Evolutionary conservation across 805 yeast species (phyloP).

Genomic region (Hanseniaspora osmophila): DNA sequence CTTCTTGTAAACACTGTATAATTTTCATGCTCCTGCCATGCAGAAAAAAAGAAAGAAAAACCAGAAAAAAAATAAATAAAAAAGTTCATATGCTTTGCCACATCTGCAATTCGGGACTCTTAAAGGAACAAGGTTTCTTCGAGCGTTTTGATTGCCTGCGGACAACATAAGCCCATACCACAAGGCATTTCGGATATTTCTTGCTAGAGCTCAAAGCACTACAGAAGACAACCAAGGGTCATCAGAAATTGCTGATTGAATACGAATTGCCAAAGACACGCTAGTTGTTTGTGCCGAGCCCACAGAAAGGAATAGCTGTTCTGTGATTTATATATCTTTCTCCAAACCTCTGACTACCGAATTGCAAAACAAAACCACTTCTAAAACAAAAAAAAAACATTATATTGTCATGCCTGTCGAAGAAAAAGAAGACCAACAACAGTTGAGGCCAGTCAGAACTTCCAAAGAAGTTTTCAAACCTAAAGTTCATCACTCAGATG

Average conservation of each 20-base stretch:
- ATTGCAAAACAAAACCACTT: background rate
- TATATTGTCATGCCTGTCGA: background rate
- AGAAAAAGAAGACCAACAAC: background rate
- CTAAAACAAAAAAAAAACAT: background rate
- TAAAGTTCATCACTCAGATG: background rate
- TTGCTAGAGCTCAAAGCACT: too few species aligned
- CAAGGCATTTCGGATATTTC: too few species aligned
- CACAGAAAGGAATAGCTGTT: too few species aligned
- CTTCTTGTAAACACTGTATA: too few species aligned
- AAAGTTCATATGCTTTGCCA: background rate
- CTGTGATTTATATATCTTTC: too few species aligned
- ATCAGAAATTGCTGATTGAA: too few species aligned
- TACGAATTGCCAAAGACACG: too few species aligned
- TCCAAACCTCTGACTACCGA: too few species aligned
- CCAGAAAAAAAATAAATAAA: background rate
- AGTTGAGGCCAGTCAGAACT: conserved; percentile 3
- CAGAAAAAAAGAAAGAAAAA: background rate
- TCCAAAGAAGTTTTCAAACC: conserved; percentile 2
- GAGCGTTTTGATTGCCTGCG: background rate
- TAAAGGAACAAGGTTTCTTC: background rate
- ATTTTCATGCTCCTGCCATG: background rate
- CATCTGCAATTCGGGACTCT: background rate
- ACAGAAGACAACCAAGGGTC: too few species aligned
- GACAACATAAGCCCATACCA: background rate
- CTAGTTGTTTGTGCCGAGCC: too few species aligned